Base-by-base conservation (phyloP, 2,329 filamentous ascomycete species). In the Trichocomaceae sp. region DNA sequence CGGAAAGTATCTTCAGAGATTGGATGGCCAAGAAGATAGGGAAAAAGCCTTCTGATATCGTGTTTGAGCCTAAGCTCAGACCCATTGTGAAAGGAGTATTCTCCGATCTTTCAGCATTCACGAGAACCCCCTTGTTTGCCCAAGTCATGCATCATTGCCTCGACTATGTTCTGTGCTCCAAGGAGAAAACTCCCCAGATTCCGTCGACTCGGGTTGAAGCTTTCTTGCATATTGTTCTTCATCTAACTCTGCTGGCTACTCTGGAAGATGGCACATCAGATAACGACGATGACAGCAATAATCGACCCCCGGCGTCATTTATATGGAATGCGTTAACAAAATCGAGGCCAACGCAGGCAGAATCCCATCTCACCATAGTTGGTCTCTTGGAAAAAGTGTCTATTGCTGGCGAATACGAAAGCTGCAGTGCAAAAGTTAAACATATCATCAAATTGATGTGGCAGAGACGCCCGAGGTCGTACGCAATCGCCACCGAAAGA, bases 121-220 rank as follows among this genome's bases (percentile, higher is more conserved):
- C 90, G 1, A 79, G 81, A 62, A 92, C 89, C 3, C 83, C 87
- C 56, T 80, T 96, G 60, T 99, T 99, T 68, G 86, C 86, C 9
- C 90, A 96, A 67, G 83, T 96, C 58, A 83, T 97, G 49, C 95
- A 91, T 72, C 93, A 95, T 68, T 86, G 88, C 20, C 78, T 99
- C 13, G 77, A 90, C 17, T 97, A 95, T 68, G 84, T 88, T 1
- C 75, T 95, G 5, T 83, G 85, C 29, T 84, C 84, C 20, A 77
- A 83, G 53, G 79, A 80, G 47, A 79, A 83, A 26, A 90, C 87
- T 0, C 86, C 89, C 0, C 83, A 79, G 17, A 85, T 97, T 23
- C 88, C 90, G 8, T 78, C 81, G 10, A 95, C 91, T 1, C 83
- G 93, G 52, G 80, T 96, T 8, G 93, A 99, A 72, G 87, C 89